Conservation (phyloP, 208 protist genomes). For the Trypanosomatidae sp. region DNA sequence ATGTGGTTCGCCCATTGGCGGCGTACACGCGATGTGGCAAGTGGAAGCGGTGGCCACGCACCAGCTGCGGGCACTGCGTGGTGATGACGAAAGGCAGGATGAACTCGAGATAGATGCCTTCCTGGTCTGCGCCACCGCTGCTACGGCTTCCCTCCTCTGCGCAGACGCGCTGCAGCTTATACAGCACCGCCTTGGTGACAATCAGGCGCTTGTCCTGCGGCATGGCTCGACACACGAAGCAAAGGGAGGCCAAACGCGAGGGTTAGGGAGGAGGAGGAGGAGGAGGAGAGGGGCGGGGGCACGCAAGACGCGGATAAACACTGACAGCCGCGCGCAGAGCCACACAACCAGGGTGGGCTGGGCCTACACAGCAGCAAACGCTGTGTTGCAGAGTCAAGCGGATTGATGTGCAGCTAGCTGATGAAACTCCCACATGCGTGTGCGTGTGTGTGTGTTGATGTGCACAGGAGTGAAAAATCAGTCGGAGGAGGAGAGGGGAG, state of each 20-base stretch:
- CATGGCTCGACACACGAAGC: constrained; percentile 31
- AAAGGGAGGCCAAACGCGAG: too few species aligned
- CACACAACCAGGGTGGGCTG: not conserved
- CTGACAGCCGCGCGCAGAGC: not conserved
- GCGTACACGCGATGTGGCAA: constrained; percentile 64
- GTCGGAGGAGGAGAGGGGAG: too few species aligned
- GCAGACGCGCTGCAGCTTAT: constrained; percentile 75
- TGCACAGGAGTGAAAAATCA: not conserved
- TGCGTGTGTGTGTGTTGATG: not conserved
- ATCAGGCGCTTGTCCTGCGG: constrained; percentile 89
- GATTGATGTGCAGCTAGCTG: not conserved
- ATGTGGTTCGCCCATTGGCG: constrained; percentile 63
- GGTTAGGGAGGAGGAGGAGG: not conserved
- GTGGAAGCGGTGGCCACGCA: constrained; percentile 36
- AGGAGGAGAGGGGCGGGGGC: not conserved
- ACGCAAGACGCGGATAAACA: not conserved
- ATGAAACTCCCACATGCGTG: not conserved
- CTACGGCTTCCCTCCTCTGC: constrained; percentile 14
- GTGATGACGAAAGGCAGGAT: constrained; percentile 62
- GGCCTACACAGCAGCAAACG: not conserved
- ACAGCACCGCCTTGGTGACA: constrained; percentile 82
- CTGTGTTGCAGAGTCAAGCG: not conserved
- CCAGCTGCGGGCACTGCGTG: constrained; percentile 64
- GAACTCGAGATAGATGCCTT: constrained; percentile 78
- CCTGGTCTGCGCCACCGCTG: constrained; percentile 30